These are phyloP conservation scores for Eutrema heterophyllum DNA, from an alignment of 345 rosid genomes.

Conservation along the genomic window DNA sequence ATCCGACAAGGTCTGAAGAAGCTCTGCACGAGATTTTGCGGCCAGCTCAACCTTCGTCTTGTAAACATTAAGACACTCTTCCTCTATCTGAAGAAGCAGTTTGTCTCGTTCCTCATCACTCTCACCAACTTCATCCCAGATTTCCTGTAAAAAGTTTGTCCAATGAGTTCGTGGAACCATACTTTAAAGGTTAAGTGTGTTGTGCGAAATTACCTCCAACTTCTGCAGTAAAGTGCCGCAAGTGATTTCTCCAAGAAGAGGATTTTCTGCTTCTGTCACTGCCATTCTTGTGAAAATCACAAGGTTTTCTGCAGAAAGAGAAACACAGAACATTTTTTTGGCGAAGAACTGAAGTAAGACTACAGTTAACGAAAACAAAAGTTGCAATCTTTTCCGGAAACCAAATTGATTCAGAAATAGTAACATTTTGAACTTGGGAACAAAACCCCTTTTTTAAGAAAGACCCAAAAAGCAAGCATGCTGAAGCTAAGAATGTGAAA, in stretches of 20 bases:
- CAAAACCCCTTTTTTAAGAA: background rate
- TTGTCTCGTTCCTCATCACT: conserved; percentile 89
- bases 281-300: conserved; percentile 50
- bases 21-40: conserved; percentile 78
- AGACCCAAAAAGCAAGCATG: background rate
- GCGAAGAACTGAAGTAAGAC: background rate
- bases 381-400: background rate
- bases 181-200: background rate
- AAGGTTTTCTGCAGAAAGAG: conserved; percentile 27
- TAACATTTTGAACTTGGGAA: background rate
- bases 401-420: background rate
- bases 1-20: conserved; percentile 82
- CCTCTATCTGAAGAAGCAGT: conserved; percentile 89
- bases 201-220: conserved; percentile 53
- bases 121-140: conserved; percentile 99
- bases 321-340: conserved; percentile 2
- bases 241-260: conserved; percentile 76
- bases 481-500: background rate
- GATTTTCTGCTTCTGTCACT: conserved; percentile 58
- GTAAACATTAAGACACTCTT: conserved; percentile 90
- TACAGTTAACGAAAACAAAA: background rate
- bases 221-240: conserved; percentile 82
- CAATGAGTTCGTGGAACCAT: background rate
- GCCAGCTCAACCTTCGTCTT: conserved; percentile 90
- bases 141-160: conserved; percentile 46